A percentile compares a stretch with the other conserved stretches of the same genome.
Evolutionary conservation across 768 basidiomycete genomes (phyloP).

Genomic region (Agaricus sinodeliciosus): DNA sequence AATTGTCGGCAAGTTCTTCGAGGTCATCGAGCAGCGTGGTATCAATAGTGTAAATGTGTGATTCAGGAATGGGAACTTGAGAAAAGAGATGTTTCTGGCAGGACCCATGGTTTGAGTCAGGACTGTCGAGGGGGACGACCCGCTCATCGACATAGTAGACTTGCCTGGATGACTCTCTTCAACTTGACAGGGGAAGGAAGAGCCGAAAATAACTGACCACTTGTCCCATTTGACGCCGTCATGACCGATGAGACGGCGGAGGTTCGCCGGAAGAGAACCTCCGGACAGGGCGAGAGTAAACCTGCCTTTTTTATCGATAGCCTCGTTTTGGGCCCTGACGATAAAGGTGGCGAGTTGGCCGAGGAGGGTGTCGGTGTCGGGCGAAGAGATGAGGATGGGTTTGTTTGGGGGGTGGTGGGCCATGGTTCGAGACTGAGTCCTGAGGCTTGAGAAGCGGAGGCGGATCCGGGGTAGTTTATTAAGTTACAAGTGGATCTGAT

Average conservation of each 20-base stretch:
- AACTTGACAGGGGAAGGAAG: not conserved
- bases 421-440: slow-evolving; percentile 21
- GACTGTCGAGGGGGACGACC: slow-evolving; percentile 85
- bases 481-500: not conserved
- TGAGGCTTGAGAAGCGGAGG: too few species aligned
- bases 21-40: slow-evolving; percentile 55
- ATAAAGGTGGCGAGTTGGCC: slow-evolving; percentile 75
- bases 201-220: slow-evolving; percentile 50
- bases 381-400: slow-evolving; percentile 71
- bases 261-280: slow-evolving; percentile 81
- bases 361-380: slow-evolving; percentile 46
- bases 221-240: slow-evolving; percentile 83
- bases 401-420: slow-evolving; percentile 51
- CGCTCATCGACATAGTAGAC: slow-evolving; percentile 98
- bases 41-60: slow-evolving; percentile 85
- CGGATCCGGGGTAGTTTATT: not conserved
- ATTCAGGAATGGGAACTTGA: slow-evolving; percentile 69
- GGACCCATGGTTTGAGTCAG: slow-evolving; percentile 86
- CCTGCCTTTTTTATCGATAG: slow-evolving; percentile 80
- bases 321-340: slow-evolving; percentile 80
- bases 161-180: slow-evolving; percentile 55
- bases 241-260: slow-evolving; percentile 62
- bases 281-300: slow-evolving; percentile 95
- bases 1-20: slow-evolving; percentile 75
- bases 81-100: slow-evolving; percentile 71